A percentile compares a stretch with the other conserved stretches of the same genome.
These are phyloP conservation scores for Dendrobium officinale DNA, from an alignment of 106 monocot genomes.

Conservation along the genomic window DNA sequence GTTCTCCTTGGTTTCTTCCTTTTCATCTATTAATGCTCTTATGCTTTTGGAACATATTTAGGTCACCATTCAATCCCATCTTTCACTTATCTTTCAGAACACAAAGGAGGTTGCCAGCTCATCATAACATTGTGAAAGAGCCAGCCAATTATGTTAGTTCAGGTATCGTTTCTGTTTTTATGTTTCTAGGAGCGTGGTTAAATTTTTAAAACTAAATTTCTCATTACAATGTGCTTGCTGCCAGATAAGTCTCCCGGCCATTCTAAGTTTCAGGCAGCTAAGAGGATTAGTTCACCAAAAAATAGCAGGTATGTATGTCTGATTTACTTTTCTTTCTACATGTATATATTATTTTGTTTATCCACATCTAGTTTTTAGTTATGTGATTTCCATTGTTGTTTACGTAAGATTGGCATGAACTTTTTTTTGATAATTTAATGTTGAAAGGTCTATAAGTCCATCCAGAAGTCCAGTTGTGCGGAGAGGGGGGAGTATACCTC, in stretches of 20 bases:
- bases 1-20: background rate
- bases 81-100: background rate
- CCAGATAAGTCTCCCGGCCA: slow-evolving; percentile 3
- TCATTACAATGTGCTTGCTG: background rate
- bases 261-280: background rate
- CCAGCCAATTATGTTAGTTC: background rate
- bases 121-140: background rate
- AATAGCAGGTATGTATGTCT: background rate
- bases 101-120: background rate
- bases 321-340: background rate
- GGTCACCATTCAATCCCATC: background rate
- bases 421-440: slow-evolving; percentile 2
- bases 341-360: background rate
- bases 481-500: slow-evolving; percentile 7
- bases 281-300: background rate
- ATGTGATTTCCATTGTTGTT: background rate
- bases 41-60: background rate
- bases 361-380: background rate
- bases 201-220: background rate
- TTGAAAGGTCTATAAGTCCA: slow-evolving; percentile 13
- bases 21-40: background rate
- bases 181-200: background rate
- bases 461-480: slow-evolving; percentile 19
- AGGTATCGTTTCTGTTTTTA: background rate
- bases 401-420: background rate